These are phyloP conservation scores for Monilinia vaccinii-corymbosi DNA, from an alignment of 2,329 filamentous ascomycete genomes.

Conservation along the genomic window DNA sequence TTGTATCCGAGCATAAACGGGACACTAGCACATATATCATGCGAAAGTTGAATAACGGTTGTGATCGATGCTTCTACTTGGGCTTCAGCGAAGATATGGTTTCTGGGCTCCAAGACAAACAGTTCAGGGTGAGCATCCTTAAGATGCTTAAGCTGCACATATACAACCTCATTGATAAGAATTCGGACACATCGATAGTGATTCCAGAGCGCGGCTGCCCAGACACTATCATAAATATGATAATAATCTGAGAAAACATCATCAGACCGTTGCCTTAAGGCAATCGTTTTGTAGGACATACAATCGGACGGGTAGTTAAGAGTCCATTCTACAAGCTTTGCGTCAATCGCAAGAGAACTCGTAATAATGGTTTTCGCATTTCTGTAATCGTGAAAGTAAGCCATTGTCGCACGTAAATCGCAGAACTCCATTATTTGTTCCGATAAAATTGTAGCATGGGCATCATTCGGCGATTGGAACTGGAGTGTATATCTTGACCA, in stretches of 20 bases:
- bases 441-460: constrained; percentile 32
- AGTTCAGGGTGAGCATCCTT: constrained; percentile 3
- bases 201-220: constrained; percentile 26
- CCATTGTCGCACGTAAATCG: constrained; percentile 21
- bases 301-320: constrained; percentile 11
- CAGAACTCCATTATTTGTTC: constrained; percentile 31
- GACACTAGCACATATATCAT: constrained; percentile 24
- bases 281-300: constrained; percentile 17
- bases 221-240: constrained; percentile 21
- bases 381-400: constrained; percentile 20
- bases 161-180: constrained; percentile 23
- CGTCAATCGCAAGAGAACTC: constrained; percentile 14
- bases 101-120: neutral
- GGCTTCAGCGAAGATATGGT: constrained; percentile 12
- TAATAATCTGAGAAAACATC: constrained; percentile 24
- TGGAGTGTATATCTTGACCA: constrained; percentile 30
- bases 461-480: constrained; percentile 15
- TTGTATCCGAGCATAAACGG: constrained; percentile 19
- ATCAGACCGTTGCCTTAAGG: constrained; percentile 10
- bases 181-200: constrained; percentile 20
- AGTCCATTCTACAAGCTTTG: constrained; percentile 16
- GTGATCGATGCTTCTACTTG: constrained; percentile 15
- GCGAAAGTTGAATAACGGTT: constrained; percentile 16
- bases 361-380: constrained; percentile 16
- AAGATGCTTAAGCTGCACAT: constrained; percentile 19